Conservation (phyloP, 305 asterid species). For the Fraxinus paxiana region DNA sequence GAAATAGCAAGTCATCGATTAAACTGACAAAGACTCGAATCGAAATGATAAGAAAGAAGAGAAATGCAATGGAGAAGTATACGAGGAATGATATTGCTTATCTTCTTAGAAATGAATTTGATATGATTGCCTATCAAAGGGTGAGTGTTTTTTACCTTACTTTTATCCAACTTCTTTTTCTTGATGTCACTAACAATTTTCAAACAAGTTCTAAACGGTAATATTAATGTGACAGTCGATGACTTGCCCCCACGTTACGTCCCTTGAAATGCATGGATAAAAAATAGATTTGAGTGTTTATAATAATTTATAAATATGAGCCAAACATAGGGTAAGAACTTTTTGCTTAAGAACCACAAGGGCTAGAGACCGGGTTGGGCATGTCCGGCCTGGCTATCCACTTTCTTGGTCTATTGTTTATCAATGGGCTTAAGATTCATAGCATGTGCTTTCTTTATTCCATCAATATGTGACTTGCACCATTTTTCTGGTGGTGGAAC, state of each 20-base stretch:
- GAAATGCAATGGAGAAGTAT: conserved; percentile 64
- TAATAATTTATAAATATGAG: background rate
- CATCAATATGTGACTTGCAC: conserved; percentile 7
- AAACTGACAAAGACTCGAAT: conserved; percentile 54
- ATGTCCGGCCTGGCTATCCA: background rate
- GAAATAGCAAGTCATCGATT: conserved; percentile 60
- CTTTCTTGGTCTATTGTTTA: background rate
- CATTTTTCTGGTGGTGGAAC: conserved; percentile 22
- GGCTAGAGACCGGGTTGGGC: background rate
- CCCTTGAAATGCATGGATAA: background rate
- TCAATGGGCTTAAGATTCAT: background rate
- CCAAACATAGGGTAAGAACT: background rate
- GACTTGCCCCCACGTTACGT: background rate
- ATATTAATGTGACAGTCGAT: background rate
- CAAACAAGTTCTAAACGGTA: background rate
- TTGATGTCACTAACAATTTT: background rate
- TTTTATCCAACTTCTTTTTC: background rate
- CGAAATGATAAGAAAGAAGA: conserved; percentile 60
- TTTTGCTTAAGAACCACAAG: background rate
- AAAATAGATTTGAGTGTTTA: background rate
- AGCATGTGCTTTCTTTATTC: background rate
- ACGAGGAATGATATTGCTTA: conserved; percentile 64
- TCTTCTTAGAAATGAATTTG: conserved; percentile 61
- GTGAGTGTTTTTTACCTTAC: conserved; percentile 28
- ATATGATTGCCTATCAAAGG: conserved; percentile 63